Percentiles rank a stretch among this genome's conserved stretches.
Conservation (phyloP, 2,329 filamentous ascomycete genomes). For the Monosporascus sp. region DNA sequence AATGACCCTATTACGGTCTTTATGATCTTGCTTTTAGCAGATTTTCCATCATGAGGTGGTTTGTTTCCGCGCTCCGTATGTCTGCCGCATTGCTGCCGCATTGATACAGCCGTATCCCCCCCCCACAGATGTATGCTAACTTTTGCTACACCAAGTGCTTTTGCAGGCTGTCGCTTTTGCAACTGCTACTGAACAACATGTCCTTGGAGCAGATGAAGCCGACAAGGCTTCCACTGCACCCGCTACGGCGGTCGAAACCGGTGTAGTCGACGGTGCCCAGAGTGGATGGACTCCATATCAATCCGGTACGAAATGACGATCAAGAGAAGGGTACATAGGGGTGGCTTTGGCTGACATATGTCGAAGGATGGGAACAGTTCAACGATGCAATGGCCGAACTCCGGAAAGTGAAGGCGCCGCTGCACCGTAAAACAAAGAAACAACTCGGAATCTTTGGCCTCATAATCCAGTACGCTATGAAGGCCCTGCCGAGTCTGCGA, state of each 20-base stretch:
- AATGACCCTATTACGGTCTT: conserved; percentile 24
- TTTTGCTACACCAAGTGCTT: conserved; percentile 18
- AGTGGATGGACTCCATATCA: conserved; percentile 27
- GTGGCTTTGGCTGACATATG: conserved; percentile 5
- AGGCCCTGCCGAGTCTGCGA: conserved; percentile 45
- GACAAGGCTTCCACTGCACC: conserved; percentile 14
- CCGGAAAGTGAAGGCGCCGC: conserved; percentile 41
- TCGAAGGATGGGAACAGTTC: conserved; percentile 46
- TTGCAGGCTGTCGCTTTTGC: conserved; percentile 22
- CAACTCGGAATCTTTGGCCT: conserved; percentile 39
- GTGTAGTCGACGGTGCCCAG: conserved; percentile 18
- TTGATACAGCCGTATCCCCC: conserved; percentile 3
- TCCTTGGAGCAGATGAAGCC: conserved; percentile 14
- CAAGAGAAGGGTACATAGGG: neutral
- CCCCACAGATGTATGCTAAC: conserved; percentile 2
- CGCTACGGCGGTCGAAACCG: conserved; percentile 18
- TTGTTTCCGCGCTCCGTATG: conserved; percentile 26
- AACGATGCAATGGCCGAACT: conserved; percentile 47
- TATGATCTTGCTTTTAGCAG: conserved; percentile 25
- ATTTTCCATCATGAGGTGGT: conserved; percentile 25
- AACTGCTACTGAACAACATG: conserved; percentile 23
- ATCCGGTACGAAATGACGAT: conserved; percentile 19
- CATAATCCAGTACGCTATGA: conserved; percentile 39
- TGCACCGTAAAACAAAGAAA: conserved; percentile 38
- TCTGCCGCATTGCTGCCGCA: conserved; percentile 5